phyloP scores from a whole-genome alignment of 2,329 filamentous ascomycete species.

The Neoascochyta sp. region DNA sequence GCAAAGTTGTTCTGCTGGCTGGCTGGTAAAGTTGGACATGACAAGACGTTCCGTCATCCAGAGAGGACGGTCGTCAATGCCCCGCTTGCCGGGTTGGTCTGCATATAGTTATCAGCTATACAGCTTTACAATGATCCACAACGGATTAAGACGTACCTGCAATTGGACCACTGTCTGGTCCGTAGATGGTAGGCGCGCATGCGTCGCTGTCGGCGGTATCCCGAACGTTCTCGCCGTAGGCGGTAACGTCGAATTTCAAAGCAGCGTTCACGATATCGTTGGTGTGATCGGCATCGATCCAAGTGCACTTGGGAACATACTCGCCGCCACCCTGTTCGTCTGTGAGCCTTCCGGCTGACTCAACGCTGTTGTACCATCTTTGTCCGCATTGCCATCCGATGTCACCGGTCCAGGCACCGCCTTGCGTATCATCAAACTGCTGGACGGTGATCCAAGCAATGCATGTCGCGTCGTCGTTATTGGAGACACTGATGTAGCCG shows the following conservation, averaged over 20 bases:
- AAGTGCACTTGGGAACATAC: conserved; percentile 11
- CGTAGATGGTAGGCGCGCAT: conserved; percentile 4
- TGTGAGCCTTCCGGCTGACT: conserved; percentile 3
- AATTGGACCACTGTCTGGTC: conserved; percentile 3
- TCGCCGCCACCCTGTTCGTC: not conserved
- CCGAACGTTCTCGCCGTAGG: conserved; percentile 6
- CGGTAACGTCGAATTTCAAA: conserved; percentile 6
- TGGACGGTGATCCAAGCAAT: too few species aligned
- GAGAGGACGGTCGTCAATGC: too few species aligned
- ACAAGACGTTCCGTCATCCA: too few species aligned
- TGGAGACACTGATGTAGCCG: too few species aligned
- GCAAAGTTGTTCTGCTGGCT: too few species aligned
- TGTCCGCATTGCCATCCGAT: conserved; percentile 8
- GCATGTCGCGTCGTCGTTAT: too few species aligned
- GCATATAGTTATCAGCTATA: too few species aligned
- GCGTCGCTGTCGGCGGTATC: conserved; percentile 3
- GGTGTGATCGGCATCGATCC: conserved; percentile 11
- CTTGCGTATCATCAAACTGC: too few species aligned
- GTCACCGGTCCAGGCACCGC: conserved; percentile 11
- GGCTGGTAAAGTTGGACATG: too few species aligned
- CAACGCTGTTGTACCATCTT: conserved; percentile 5
- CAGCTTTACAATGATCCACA: too few species aligned
- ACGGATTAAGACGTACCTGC: too few species aligned
- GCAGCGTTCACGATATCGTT: conserved; percentile 5
- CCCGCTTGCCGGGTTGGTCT: too few species aligned